A percentile compares a stretch with the other conserved stretches of the same genome.
Conservation (phyloP, 305 asterid genomes). For the Fraxinus albicans region DNA sequence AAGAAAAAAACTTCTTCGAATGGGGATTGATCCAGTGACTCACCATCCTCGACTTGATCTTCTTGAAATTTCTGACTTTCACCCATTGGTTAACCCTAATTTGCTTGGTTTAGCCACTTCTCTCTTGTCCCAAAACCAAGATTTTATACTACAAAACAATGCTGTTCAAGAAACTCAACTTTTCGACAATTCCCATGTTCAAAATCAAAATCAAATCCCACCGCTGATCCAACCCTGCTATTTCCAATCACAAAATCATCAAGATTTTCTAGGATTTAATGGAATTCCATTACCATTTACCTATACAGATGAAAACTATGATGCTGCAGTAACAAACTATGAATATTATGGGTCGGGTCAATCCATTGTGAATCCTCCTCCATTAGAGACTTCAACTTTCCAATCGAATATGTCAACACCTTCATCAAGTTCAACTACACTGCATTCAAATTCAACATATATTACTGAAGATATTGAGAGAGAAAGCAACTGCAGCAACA, state of each 20-base stretch:
- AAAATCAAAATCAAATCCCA: constrained; percentile 28
- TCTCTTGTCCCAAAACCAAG: constrained; percentile 42
- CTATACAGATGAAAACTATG: constrained; percentile 34
- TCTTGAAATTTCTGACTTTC: constrained; percentile 65
- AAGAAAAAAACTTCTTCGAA: constrained; percentile 68
- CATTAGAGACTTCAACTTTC: constrained; percentile 50
- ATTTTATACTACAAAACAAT: constrained; percentile 23
- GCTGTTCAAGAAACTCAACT: constrained; percentile 29
- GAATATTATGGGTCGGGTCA: constrained; percentile 43
- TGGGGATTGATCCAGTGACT: constrained; percentile 91
- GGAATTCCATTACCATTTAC: constrained; percentile 20
- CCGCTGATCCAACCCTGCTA: constrained; percentile 32
- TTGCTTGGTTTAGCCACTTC: constrained; percentile 51
- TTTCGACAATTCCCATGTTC: constrained; percentile 1
- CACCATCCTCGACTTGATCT: constrained; percentile 80
- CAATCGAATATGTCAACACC: constrained; percentile 62
- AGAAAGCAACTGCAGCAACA: constrained; percentile 58
- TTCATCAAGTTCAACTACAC: constrained; percentile 62
- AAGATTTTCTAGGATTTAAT: constrained; percentile 17
- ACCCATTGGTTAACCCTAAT: constrained; percentile 53
- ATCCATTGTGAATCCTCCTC: constrained; percentile 30
- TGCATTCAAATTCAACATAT: constrained; percentile 50
- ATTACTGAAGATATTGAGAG: constrained; percentile 48
- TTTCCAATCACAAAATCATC: constrained; percentile 33
- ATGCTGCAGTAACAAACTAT: constrained; percentile 29